Base-by-base conservation (phyloP, 495 filamentous ascomycete genomes). In the Diplogelasinospora grovesii region DNA sequence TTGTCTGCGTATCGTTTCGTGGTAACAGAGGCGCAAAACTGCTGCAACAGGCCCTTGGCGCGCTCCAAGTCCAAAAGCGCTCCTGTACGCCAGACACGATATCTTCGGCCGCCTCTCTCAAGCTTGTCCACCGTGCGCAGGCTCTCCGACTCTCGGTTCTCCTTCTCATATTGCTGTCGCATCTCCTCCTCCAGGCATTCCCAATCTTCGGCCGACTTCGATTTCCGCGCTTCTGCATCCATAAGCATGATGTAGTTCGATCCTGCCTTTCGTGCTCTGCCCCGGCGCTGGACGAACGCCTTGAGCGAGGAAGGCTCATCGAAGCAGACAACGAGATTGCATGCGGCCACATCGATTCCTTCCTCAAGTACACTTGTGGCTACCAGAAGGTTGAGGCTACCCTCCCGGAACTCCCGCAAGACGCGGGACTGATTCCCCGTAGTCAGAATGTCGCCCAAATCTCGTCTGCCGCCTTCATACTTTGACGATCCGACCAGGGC, bases 351-450 rank as follows among this genome's bases (percentile, higher is more conserved):
- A 60, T 88, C 85, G 13, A 89, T 78, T 0, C 85, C 85, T 60
- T 89, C 85, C 57, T 89, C 83, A 1, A 87, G 61, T 1, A 82
- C 83, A 45, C 72, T 77, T 0, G 85, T 89, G 0, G 82, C 69
- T 3, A 89, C 58, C 5, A 89, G 65, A 1, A 89, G 59, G 47
- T 87, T 86, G 26, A 71, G 78, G 4, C 54, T 54, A 8, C 83
- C 82, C 3, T 52, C 46, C 19, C 71, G 70, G 41, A 89, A 82
- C 10, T 81, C 68, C 6, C 69, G 62, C 3, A 89, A 63, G 0
- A 75, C 76, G 13, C 20, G 13, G 1, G 68, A 48, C 21, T 66
- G 61, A 31, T 86, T 61, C n/a, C 66, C 65, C 5, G 62, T 39
- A 10, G 73, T 68, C 0, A 73, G 56, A 4, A 85, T 59, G 27